Evolutionary conservation across 2,329 filamentous ascomycete species (phyloP).

Genomic region (Aschersonia sp.): DNA sequence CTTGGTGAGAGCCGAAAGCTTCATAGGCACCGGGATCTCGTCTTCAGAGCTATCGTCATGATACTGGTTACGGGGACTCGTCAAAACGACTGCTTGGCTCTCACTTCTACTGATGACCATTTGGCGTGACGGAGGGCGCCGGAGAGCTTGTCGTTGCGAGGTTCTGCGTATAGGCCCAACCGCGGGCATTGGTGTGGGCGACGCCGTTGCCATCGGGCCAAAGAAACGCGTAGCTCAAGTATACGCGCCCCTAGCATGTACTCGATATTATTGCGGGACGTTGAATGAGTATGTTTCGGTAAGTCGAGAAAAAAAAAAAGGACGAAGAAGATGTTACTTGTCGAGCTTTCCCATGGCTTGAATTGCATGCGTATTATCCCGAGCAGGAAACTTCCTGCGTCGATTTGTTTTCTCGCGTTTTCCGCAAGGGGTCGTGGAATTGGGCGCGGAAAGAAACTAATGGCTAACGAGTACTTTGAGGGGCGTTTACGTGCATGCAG

Average conservation of each 20-base stretch:
- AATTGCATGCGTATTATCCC: no score
- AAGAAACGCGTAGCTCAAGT: constrained; percentile 5
- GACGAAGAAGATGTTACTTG: neutral
- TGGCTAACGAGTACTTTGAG: constrained; percentile 12
- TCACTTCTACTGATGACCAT: constrained; percentile 27
- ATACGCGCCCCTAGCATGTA: neutral
- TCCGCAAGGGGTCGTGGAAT: no score
- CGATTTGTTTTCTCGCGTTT: no score
- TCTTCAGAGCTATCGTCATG: constrained; percentile 82
- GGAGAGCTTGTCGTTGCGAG: constrained; percentile 40
- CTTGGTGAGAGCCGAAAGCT: constrained; percentile 84
- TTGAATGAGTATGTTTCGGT: no score
- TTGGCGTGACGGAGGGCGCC: constrained; percentile 32
- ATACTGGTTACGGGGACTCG: constrained; percentile 22
- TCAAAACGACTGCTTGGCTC: constrained; percentile 21
- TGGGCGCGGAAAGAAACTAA: no score
- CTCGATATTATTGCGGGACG: neutral
- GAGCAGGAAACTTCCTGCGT: no score
- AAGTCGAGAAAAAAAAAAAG: constrained; percentile 3
- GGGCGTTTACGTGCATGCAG: constrained; percentile 2
- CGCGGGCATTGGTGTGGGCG: constrained; percentile 40
- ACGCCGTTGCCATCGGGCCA: constrained; percentile 32
- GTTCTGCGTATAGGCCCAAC: constrained; percentile 34
- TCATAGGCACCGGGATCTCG: constrained; percentile 82
- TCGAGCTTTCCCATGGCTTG: no score